phyloP scores from a whole-genome alignment of 2,329 filamentous ascomycete species.

The Plenodomus biglobosus region DNA sequence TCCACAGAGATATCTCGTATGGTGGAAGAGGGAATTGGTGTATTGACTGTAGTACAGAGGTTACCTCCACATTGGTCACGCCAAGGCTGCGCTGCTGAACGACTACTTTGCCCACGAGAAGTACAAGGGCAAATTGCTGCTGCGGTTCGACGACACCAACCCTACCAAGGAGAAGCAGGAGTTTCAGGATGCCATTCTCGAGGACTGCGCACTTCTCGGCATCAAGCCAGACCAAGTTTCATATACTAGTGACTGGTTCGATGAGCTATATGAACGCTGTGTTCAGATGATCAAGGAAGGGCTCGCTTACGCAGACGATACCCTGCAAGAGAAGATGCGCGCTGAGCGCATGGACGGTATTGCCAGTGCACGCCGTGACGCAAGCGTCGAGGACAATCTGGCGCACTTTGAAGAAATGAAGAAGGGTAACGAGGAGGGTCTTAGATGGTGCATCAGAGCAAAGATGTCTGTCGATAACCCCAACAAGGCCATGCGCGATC shows the following conservation, averaged over 20 bases:
- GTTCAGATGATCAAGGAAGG: conserved; percentile 83
- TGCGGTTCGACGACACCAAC: conserved; percentile 97
- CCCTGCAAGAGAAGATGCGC: conserved; percentile 84
- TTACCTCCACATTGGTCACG: conserved; percentile 93
- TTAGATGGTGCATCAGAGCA: conserved; percentile 87
- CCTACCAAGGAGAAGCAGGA: conserved; percentile 96
- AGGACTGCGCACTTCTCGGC: conserved; percentile 88
- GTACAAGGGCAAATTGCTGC: conserved; percentile 85
- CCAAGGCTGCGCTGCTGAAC: conserved; percentile 89
- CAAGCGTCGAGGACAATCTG: conserved; percentile 78
- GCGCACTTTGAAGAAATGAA: conserved; percentile 93
- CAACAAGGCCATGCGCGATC: conserved; percentile 95
- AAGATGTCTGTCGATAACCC: conserved; percentile 90
- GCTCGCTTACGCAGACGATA: conserved; percentile 92
- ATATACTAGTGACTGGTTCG: conserved; percentile 95
- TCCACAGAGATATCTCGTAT: neutral
- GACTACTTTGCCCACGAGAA: conserved; percentile 96
- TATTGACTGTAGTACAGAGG: conserved; percentile 49
- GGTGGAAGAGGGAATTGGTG: conserved; percentile 3
- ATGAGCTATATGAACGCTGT: conserved; percentile 84
- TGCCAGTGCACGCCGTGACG: conserved; percentile 77
- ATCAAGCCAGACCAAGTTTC: conserved; percentile 84
- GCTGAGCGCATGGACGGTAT: conserved; percentile 82
- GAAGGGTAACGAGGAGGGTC: conserved; percentile 74
- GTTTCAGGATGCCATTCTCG: conserved; percentile 89